These are phyloP conservation scores for Taiozyma sp. DNA, from an alignment of 1,139 yeast species.

Conservation along the genomic window DNA sequence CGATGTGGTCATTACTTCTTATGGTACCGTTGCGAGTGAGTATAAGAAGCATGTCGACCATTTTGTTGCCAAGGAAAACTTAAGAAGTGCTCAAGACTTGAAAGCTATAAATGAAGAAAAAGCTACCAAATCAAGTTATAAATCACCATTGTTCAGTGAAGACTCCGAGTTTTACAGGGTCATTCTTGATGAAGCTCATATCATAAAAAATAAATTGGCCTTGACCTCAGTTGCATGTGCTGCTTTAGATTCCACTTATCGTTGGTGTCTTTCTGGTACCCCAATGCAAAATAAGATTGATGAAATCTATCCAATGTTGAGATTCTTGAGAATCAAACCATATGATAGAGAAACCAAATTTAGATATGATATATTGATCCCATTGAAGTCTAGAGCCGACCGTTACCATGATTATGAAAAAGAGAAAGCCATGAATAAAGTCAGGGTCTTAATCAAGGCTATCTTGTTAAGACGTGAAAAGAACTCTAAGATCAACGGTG, in stretches of 20 bases:
- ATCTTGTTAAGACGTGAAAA: conserved; percentile 79
- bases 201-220: conserved; percentile 70
- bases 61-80: conserved; percentile 20
- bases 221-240: conserved; percentile 65
- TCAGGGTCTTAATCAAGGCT: conserved; percentile 73
- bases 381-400: conserved; percentile 36
- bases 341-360: conserved; percentile 57
- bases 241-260: conserved; percentile 43
- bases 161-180: conserved; percentile 58
- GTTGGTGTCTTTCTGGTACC: conserved; percentile 90
- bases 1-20: conserved; percentile 80
- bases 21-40: conserved; percentile 62
- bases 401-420: conserved; percentile 29
- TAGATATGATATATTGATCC: conserved; percentile 50
- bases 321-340: conserved; percentile 68
- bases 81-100: conserved; percentile 35
- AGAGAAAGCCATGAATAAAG: conserved; percentile 47
- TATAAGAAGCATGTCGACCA: conserved; percentile 51
- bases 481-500: conserved; percentile 66
- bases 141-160: conserved; percentile 59
- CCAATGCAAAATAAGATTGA: conserved; percentile 87
- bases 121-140: conserved; percentile 29
- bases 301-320: conserved; percentile 71
- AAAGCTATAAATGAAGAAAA: conserved; percentile 28
- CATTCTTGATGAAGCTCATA: conserved; percentile 88